phyloP scores from a whole-genome alignment of 768 basidiomycete species.

The Lentinula sp. region DNA sequence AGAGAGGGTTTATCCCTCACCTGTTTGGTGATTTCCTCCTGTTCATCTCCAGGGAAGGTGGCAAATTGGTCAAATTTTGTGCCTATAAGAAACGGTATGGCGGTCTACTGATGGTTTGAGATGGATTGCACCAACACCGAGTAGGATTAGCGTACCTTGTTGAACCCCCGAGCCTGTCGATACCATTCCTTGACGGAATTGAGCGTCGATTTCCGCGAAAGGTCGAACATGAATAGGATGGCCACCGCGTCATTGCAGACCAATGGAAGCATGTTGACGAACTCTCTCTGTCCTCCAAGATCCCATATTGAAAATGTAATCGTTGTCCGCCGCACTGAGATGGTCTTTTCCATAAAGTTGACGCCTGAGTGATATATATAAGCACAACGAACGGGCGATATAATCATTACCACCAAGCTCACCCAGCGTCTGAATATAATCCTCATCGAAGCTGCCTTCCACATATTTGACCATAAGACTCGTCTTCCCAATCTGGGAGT shows the following conservation, averaged over 20 bases:
- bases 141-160: conserved; percentile 63
- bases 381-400: conserved; percentile 3
- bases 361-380: conserved; percentile 49
- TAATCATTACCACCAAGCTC: conserved; percentile 18
- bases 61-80: conserved; percentile 98
- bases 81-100: conserved; percentile 96
- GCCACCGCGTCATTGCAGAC: conserved; percentile 99
- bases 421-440: conserved; percentile 99
- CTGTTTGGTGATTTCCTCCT: conserved; percentile 99
- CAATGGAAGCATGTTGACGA: conserved; percentile 97
- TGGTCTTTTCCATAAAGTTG: conserved; percentile 99
- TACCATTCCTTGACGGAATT: conserved; percentile 99
- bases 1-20: conserved; percentile 27
- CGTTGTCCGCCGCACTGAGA: conserved; percentile 94
- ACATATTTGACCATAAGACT: conserved; percentile 99
- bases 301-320: conserved; percentile 99
- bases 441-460: conserved; percentile 97
- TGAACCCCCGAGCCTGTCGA: conserved; percentile 96
- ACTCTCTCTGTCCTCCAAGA: conserved; percentile 94
- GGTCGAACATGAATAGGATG: conserved; percentile 99
- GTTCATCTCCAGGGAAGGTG: conserved; percentile 93
- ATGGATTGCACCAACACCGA: neutral
- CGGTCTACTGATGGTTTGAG: conserved; percentile 53
- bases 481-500: conserved; percentile 99
- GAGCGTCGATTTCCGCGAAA: conserved; percentile 93